Base-by-base conservation (phyloP, 2,329 filamentous ascomycete genomes). In the Stemphylium lycopersici region DNA sequence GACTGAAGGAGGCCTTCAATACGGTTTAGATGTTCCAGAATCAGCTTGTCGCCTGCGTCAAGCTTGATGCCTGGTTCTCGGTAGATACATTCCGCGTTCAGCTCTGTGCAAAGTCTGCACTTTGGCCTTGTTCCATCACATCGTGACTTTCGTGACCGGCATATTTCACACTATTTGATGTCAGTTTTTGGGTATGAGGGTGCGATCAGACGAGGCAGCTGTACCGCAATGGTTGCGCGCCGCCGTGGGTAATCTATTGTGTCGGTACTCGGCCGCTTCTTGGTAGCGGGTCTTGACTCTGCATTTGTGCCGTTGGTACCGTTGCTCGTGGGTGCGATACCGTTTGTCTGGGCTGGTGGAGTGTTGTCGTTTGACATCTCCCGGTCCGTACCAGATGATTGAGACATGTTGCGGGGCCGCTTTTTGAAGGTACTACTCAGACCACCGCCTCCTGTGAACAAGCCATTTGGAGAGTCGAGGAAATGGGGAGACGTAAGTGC, bases 21-120 rank as follows among this genome's bases (percentile, higher is more conserved):
- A 48, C 89, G 86, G 65, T 83, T 86, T 32, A 95, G 80, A 51
- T 89, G 87, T 71, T 93, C 90, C 33, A 95, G 78, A 57, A 95
- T 95, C 52, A 95, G 80, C 77, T 93, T 93, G 79, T 93, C 90
- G 61, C 90, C 90, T 32, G 90, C 90, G 72, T 95, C 90, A 8
- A 95, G 84, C 77, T 95, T 95, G 79, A 93, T 90, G 2, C 90
- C 90, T 6, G 90, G 90, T 72, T 95, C 90, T 59, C 90, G 85
- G 74, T 95, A 95, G 61, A 93, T 83, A 74, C 90, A 95, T 59
- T 93, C 89, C 39, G 90, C 90, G 49, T 90, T 89, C 36, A 93
- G 80, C 71, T 93, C 90, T 8, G 88, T 87, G 76, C 90, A 95
- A 32, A 95, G 85, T 74, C 91, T 89, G 78, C 90, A 95, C 75